phyloP scores from a whole-genome alignment of 139 green algal genomes.

The Chlamydomonas schloesseri region DNA sequence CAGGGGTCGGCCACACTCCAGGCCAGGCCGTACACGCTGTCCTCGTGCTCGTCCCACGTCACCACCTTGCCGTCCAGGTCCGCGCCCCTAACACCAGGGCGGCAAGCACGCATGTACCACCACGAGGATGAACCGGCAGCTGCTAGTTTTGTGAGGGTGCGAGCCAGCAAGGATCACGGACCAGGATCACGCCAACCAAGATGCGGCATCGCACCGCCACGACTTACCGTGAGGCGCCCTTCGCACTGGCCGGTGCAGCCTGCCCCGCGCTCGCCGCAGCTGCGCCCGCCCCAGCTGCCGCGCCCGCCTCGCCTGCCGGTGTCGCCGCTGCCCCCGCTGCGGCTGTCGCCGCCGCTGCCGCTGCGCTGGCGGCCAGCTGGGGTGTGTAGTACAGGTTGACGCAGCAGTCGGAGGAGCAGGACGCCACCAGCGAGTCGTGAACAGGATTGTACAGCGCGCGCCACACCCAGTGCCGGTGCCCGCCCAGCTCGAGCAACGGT shows the following conservation, averaged over 20 bases:
- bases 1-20: constrained; percentile 86
- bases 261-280: background rate
- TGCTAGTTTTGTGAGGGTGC: too few relatives aligned
- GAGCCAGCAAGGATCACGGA: too few relatives aligned
- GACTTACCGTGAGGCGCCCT: background rate
- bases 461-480: constrained; percentile 91
- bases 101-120: too few relatives aligned
- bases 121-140: too few relatives aligned
- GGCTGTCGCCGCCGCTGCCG: background rate
- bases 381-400: constrained; percentile 76
- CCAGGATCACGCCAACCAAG: too few relatives aligned
- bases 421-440: constrained; percentile 80
- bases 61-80: constrained; percentile 71
- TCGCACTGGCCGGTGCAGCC: background rate
- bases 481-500: constrained; percentile 74
- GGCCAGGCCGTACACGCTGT: constrained; percentile 81
- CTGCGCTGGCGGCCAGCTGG: constrained; percentile 17
- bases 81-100: too few relatives aligned
- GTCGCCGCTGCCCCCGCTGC: background rate
- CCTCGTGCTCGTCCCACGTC: constrained; percentile 86
- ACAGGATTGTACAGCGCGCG: constrained; percentile 75
- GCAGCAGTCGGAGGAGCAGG: constrained; percentile 73
- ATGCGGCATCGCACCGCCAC: too few relatives aligned
- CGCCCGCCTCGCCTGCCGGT: background rate
- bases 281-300: background rate